These are phyloP conservation scores for Fusarium sp. DNA, from an alignment of 2,329 filamentous ascomycete genomes.

Conservation along the genomic window DNA sequence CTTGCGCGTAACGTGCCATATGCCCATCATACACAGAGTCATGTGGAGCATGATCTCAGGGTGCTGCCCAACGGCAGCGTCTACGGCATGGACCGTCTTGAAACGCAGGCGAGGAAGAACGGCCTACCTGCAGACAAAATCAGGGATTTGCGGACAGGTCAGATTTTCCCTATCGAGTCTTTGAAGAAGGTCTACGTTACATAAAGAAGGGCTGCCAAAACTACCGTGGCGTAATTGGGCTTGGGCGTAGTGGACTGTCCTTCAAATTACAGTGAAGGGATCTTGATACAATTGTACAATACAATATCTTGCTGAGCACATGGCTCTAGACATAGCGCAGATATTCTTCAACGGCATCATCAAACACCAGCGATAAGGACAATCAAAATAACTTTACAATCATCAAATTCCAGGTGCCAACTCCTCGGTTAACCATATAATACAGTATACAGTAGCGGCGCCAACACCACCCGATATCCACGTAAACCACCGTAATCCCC, in stretches of 20 bases:
- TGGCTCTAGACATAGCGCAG: background rate
- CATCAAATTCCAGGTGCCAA: conserved; percentile 38
- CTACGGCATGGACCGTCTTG: conserved; percentile 80
- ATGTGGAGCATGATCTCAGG: conserved; percentile 87
- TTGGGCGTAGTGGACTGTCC: background rate
- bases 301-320: background rate
- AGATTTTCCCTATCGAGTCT: conserved; percentile 70
- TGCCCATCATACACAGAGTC: conserved; percentile 93
- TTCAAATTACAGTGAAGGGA: background rate
- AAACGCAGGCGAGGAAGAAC: conserved; percentile 83
- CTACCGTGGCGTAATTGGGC: background rate
- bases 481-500: conserved; percentile 16
- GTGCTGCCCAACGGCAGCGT: conserved; percentile 89
- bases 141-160: conserved; percentile 82
- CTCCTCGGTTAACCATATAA: conserved; percentile 43
- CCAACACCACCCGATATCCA: conserved; percentile 34
- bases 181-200: conserved; percentile 94
- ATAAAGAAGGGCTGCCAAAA: conserved; percentile 54
- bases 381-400: conserved; percentile 10
- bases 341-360: background rate
- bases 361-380: background rate
- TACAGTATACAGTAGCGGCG: conserved; percentile 42
- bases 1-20: conserved; percentile 91
- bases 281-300: conserved; percentile 8
- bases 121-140: conserved; percentile 75